Evolutionary conservation across 805 yeast genomes (phyloP).

Genomic region (Priceomyces medius): DNA sequence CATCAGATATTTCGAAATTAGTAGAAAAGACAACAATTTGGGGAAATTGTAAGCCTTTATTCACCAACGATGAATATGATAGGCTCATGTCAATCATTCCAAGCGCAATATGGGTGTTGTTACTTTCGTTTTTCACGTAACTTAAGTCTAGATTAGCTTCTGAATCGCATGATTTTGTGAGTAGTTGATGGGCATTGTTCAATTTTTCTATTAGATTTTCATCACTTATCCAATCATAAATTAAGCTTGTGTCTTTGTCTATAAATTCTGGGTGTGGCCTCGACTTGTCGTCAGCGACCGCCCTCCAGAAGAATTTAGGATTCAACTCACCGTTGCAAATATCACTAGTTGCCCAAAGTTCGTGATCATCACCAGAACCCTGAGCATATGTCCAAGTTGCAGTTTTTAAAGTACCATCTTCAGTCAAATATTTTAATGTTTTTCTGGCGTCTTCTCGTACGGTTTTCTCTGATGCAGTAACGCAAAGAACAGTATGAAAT

Average conservation of each 20-base stretch:
- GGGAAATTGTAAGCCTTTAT: constrained; percentile 6
- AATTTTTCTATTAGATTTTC: constrained; percentile 19
- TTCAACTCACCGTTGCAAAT: constrained; percentile 48
- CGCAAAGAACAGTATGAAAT: constrained; percentile 42
- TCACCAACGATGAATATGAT: constrained; percentile 7
- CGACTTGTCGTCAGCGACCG: constrained; percentile 12
- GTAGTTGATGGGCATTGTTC: constrained; percentile 11
- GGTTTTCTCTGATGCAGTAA: constrained; percentile 58
- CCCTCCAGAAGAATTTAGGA: constrained; percentile 58
- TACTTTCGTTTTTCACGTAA: constrained; percentile 9
- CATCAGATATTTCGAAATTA: constrained; percentile 8
- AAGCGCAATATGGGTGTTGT: constrained; percentile 25
- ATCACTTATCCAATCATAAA: constrained; percentile 22
- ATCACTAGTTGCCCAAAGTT: constrained; percentile 58
- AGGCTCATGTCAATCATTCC: constrained; percentile 24
- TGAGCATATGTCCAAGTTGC: constrained; percentile 59
- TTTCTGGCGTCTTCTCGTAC: constrained; percentile 44
- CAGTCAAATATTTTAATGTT: constrained; percentile 32
- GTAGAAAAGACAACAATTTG: constrained; percentile 27
- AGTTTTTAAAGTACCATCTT: constrained; percentile 4
- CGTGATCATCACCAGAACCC: constrained; percentile 96
- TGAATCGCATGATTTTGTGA: neutral
- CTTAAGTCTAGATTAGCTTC: constrained; percentile 11
- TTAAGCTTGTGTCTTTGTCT: constrained; percentile 20
- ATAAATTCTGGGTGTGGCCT: constrained; percentile 12